A percentile compares a stretch with the other conserved stretches of the same genome.
These are phyloP conservation scores for Epichloe scottii DNA, from an alignment of 2,329 filamentous ascomycete genomes.

Conservation along the genomic window DNA sequence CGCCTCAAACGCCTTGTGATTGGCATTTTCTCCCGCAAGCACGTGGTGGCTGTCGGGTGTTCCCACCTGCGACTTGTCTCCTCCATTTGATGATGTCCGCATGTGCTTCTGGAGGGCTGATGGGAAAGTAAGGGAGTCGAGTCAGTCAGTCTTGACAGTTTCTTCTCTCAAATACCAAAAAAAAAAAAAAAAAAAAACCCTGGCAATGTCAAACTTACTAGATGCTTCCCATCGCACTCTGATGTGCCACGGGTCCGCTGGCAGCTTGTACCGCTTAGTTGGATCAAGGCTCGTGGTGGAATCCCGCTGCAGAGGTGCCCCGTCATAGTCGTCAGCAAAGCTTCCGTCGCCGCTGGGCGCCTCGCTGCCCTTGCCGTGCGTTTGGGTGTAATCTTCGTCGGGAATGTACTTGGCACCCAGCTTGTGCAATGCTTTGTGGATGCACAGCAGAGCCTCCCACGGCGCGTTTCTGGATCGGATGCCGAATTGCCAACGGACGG, in stretches of 20 bases:
- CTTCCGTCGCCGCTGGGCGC: slow-evolving; percentile 25
- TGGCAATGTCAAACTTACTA: slow-evolving; percentile 41
- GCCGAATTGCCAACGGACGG: slow-evolving; percentile 94
- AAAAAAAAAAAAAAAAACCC: neutral
- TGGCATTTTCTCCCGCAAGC: slow-evolving; percentile 25
- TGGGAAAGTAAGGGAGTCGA: neutral
- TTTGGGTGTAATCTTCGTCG: slow-evolving; percentile 44
- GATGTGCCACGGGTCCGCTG: slow-evolving; percentile 90
- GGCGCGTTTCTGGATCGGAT: slow-evolving; percentile 90
- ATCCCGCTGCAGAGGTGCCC: slow-evolving; percentile 20
- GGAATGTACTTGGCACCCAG: slow-evolving; percentile 81
- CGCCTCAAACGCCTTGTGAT: slow-evolving; percentile 57
- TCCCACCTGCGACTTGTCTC: slow-evolving; percentile 9
- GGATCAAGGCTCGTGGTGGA: slow-evolving; percentile 35
- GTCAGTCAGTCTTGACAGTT: neutral
- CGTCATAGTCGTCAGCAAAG: slow-evolving; percentile 27
- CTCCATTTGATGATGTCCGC: slow-evolving; percentile 1
- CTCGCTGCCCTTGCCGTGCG: slow-evolving; percentile 29
- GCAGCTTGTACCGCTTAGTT: slow-evolving; percentile 62
- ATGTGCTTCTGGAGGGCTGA: slow-evolving; percentile 8
- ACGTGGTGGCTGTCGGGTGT: slow-evolving; percentile 27
- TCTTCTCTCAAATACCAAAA: neutral
- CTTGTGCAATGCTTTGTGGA: slow-evolving; percentile 81
- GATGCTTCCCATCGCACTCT: slow-evolving; percentile 78
- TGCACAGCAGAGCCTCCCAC: slow-evolving; percentile 85